Percentiles rank a stretch among this genome's conserved stretches.
These are phyloP conservation scores for Miscanthus lutarioriparius DNA, from an alignment of 176 grass and related monocot species.

Conservation along the genomic window DNA sequence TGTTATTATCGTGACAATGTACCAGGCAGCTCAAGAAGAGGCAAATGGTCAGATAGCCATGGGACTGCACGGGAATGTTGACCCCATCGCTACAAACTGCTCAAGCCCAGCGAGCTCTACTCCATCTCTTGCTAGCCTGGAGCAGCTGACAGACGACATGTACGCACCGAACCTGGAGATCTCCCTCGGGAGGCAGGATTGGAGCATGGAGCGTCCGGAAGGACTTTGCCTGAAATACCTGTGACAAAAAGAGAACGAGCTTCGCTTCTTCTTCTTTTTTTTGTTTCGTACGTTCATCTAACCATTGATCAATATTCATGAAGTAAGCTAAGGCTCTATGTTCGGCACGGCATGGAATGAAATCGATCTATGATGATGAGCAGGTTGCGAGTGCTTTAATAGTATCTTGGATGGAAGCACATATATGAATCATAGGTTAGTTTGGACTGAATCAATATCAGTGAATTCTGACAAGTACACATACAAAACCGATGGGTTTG, in stretches of 20 bases:
- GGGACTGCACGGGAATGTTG: conserved; percentile 23
- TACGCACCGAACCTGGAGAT: conserved; percentile 66
- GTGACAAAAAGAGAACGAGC: background rate
- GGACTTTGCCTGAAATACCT: conserved; percentile 46
- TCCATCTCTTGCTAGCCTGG: conserved; percentile 34
- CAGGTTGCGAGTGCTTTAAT: background rate
- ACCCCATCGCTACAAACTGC: conserved; percentile 14
- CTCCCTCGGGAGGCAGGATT: conserved; percentile 71
- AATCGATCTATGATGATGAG: background rate
- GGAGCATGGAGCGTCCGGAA: conserved; percentile 42
- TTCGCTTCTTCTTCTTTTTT: no score
- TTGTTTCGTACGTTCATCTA: conserved; percentile 8
- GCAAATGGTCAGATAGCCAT: conserved; percentile 14
- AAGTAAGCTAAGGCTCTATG: background rate
- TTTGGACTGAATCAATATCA: background rate
- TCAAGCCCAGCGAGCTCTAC: conserved; percentile 43
- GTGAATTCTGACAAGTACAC: background rate
- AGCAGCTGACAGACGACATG: conserved; percentile 33
- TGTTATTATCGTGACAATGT: background rate
- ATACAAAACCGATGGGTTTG: no score
- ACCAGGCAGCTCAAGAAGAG: conserved; percentile 37
- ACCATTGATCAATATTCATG: conserved; percentile 35
- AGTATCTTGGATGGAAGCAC: background rate
- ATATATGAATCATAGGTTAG: background rate
- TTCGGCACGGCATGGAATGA: conserved; percentile 13